Evolutionary conservation across 345 rosid species (phyloP), one percentile per base, ranked within the genome.

Genomic region (Salix arbutifolia): DNA sequence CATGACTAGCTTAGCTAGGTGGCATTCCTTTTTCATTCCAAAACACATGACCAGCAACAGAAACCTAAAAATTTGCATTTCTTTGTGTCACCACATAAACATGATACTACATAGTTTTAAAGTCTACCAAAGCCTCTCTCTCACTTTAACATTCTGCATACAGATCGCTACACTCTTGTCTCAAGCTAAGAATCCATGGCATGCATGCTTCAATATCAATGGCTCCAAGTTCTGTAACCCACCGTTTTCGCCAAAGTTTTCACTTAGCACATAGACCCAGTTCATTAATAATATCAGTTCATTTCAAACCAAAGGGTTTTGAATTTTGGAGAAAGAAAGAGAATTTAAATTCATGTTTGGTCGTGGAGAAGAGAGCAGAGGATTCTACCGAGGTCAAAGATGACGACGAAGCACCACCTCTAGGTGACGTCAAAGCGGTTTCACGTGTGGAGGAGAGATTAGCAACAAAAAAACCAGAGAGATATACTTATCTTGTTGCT

Each of bases 401-500:
- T 44, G 69, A 50, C 3, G 17, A 33, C 28, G 3, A 30, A 70
- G 18, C 1, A 13, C 66, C 46, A 12, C 4, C 0, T 21, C 16
- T 18, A 8, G 44, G 19, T 11, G 76, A 19, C 10, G 40, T 31
- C 33, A 33, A 65, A 40, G 65, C 2, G 66, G 42, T 21, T 69
- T 74, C 81, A 35, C 89, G 86, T 31, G 62, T 82, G 28, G 85
- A 88, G 42, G 91, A 88, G 90, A 85, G 84, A 65, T 33, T 80
- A 28, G 89, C 86, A 16, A 87, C 94, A 84, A 93, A 91, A 87
- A 88, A 77, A 83, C 90, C 92, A 9, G 96, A 96, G 88, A 85
- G 98, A 87, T 82, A 76, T 31, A 93, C 94, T 5, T 96, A 93
- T 68, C 84, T 96, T 1, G 82, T 91, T 13, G 98, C 98, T 6